Evolutionary conservation across 495 filamentous ascomycete genomes (phyloP).

Genomic region (Cenococcum geophilum): DNA sequence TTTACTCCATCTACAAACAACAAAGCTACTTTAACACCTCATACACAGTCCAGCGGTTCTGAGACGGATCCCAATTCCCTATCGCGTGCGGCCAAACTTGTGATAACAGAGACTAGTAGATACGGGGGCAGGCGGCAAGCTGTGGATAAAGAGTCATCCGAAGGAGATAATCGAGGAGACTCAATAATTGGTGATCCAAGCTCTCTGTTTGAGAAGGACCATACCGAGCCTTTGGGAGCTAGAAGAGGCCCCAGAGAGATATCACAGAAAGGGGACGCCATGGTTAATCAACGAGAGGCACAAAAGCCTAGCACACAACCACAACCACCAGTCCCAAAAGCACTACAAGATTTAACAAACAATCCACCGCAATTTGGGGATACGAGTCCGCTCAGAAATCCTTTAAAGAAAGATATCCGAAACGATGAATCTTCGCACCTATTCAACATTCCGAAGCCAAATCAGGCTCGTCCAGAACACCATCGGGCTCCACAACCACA

Average conservation of each 20-base stretch:
- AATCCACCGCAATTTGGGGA: constrained; percentile 52
- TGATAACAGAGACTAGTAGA: neutral
- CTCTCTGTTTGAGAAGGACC: neutral
- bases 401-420: constrained; percentile 30
- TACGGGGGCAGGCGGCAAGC: neutral
- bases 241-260: neutral
- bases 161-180: neutral
- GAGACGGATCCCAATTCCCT: constrained; percentile 4
- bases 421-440: constrained; percentile 23
- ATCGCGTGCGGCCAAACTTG: neutral
- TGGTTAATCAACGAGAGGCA: constrained; percentile 35
- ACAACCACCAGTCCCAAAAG: constrained; percentile 21
- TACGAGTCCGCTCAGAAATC: constrained; percentile 45
- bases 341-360: constrained; percentile 22
- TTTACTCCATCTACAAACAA: constrained; percentile 14
- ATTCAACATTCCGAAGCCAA: constrained; percentile 29
- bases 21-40: neutral
- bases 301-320: constrained; percentile 20
- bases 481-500: constrained; percentile 13
- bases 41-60: constrained; percentile 17
- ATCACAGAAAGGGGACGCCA: constrained; percentile 4
- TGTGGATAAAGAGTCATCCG: neutral
- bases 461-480: constrained; percentile 25
- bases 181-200: neutral
- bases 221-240: neutral